A percentile compares a stretch with the other conserved stretches of the same genome.
Evolutionary conservation across 208 protist genomes (phyloP).

Genomic region (Trypanosoma vivax): DNA sequence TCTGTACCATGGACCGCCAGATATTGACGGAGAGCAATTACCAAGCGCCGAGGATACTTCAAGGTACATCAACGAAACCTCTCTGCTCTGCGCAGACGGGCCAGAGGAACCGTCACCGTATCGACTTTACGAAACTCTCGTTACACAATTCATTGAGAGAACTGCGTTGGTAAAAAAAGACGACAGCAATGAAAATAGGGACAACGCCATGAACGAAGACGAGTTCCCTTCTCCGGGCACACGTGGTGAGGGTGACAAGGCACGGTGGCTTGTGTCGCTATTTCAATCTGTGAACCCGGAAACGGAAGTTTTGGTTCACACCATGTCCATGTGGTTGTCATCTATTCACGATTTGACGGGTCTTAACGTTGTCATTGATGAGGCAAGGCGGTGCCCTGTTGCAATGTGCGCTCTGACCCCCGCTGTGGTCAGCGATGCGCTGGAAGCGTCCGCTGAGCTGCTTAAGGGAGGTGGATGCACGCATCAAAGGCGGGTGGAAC

Average conservation of each 20-base stretch:
- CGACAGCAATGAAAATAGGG: constrained; percentile 3
- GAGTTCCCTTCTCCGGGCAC: background rate
- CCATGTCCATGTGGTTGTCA: constrained; percentile 24
- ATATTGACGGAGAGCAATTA: constrained; percentile 66
- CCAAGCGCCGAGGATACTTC: constrained; percentile 55
- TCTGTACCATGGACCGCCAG: constrained; percentile 61
- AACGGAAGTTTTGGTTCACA: constrained; percentile 12
- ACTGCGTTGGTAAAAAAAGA: constrained; percentile 1
- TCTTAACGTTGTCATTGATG: constrained; percentile 8
- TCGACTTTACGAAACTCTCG: constrained; percentile 56
- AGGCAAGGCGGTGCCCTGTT: constrained; percentile 13
- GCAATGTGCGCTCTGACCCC: constrained; percentile 16
- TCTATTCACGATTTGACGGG: constrained; percentile 17
- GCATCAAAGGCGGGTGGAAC: constrained; percentile 22
- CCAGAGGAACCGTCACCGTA: constrained; percentile 46
- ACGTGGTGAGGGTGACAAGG: background rate
- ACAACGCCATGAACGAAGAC: background rate
- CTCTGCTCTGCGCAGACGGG: constrained; percentile 12
- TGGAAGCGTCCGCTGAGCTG: constrained; percentile 20
- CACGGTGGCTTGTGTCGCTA: background rate
- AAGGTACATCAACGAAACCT: constrained; percentile 61
- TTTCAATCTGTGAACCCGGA: constrained; percentile 14
- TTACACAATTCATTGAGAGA: constrained; percentile 23
- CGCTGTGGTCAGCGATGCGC: constrained; percentile 20
- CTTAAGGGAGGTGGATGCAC: constrained; percentile 20